Percentiles rank a stretch among this genome's conserved stretches.
phyloP scores from a whole-genome alignment of 768 basidiomycete species.

The Dendrothele bispora region DNA sequence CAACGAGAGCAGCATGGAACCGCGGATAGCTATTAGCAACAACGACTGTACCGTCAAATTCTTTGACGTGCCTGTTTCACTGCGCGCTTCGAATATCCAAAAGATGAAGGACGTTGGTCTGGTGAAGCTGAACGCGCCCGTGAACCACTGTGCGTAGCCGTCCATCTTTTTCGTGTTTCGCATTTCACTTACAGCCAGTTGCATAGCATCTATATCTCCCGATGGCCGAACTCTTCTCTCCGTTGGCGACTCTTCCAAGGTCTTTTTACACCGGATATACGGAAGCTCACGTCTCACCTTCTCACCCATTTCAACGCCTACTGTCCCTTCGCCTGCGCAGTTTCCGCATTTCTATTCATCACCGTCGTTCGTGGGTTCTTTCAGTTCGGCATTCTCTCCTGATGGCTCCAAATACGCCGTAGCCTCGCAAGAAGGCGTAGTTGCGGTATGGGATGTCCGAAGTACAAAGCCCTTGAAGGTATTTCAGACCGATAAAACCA shows the following conservation, averaged over 20 bases:
- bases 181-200: conserved; percentile 5
- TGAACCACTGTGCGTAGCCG: conserved; percentile 73
- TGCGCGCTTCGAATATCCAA: conserved; percentile 44
- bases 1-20: conserved; percentile 66
- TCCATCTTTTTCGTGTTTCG: neutral
- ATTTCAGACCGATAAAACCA: conserved; percentile 55
- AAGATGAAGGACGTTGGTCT: conserved; percentile 51
- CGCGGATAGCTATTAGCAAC: conserved; percentile 79
- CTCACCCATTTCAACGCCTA: conserved; percentile 64
- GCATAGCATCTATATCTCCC: conserved; percentile 82
- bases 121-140: conserved; percentile 62
- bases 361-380: conserved; percentile 64
- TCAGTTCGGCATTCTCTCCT: conserved; percentile 76
- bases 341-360: conserved; percentile 34
- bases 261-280: conserved; percentile 77
- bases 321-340: conserved; percentile 57
- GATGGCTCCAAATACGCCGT: conserved; percentile 82
- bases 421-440: conserved; percentile 77
- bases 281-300: conserved; percentile 65
- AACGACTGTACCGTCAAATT: conserved; percentile 84
- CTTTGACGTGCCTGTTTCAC: conserved; percentile 68
- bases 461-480: conserved; percentile 70
- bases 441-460: conserved; percentile 83
- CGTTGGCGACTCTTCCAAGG: conserved; percentile 87
- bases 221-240: conserved; percentile 85